Percentiles rank a stretch among this genome's conserved stretches.
These are phyloP conservation scores for Hyaloscypha hepaticicola DNA, from an alignment of 495 filamentous ascomycete genomes.

Conservation along the genomic window DNA sequence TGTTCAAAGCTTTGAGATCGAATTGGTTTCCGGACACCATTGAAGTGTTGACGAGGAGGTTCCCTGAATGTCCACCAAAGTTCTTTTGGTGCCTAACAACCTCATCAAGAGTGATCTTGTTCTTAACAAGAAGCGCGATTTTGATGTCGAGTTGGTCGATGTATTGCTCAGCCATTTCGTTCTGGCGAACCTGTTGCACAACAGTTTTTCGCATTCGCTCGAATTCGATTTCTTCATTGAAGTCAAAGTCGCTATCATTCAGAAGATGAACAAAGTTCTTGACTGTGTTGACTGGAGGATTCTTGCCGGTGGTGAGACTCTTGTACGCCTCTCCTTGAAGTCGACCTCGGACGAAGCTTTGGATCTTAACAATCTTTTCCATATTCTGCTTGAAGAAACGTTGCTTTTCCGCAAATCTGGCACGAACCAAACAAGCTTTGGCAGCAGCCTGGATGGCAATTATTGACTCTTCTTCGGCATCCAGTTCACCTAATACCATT, in stretches of 20 bases:
- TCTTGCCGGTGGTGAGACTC: constrained; percentile 92
- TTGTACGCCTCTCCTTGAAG: constrained; percentile 98
- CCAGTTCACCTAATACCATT: constrained; percentile 67
- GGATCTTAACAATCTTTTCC: constrained; percentile 97
- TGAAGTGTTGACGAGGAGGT: constrained; percentile 78
- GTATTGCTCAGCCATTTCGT: constrained; percentile 95
- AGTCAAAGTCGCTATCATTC: constrained; percentile 98
- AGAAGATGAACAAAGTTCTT: constrained; percentile 97
- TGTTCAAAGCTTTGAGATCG: constrained; percentile 95
- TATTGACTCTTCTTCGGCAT: constrained; percentile 74
- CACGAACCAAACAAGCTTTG: constrained; percentile 71
- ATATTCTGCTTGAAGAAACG: constrained; percentile 92
- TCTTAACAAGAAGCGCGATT: constrained; percentile 96
- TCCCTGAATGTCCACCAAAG: constrained; percentile 89
- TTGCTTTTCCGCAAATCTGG: constrained; percentile 77
- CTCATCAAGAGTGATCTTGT: constrained; percentile 98
- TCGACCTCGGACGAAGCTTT: constrained; percentile 90
- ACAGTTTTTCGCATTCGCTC: constrained; percentile 90
- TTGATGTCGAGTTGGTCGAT: constrained; percentile 98
- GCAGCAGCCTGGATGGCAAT: constrained; percentile 72
- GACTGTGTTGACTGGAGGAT: constrained; percentile 92
- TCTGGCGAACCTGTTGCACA: constrained; percentile 94
- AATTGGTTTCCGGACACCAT: constrained; percentile 90
- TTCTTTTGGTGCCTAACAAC: constrained; percentile 96
- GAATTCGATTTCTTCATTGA: constrained; percentile 97